Evolutionary conservation across 768 basidiomycete species (phyloP), one percentile per base, ranked within the genome.

Genomic region (Pleurotus tuber-regium): DNA sequence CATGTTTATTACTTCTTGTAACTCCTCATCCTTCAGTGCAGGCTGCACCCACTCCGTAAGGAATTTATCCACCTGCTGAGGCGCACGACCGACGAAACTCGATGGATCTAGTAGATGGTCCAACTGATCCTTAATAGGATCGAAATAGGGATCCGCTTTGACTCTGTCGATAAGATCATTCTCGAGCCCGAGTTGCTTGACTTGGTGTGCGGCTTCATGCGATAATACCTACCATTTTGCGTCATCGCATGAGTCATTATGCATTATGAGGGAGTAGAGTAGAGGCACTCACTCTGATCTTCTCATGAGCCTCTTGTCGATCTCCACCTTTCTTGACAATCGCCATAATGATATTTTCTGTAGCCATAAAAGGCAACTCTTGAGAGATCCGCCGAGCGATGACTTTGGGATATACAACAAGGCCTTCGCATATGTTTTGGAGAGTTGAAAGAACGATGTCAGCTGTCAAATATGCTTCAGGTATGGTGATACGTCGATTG

Each of bases 321-420:
- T 98, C 95, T 1, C 95, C 96, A 18, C 92, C 92, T 43, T 82
- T 84, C 70, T 91, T 97, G 56, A 98, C 97, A 36, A 99, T 83
- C 1, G 93, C 93, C 97, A 99, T 98, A 71, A 98, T 98, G 70
- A 99, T 80, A 68, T 99, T 99, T 70, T 99, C 97, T 1, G 97
- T 99, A 3, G 96, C 94, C 97, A 99, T 98, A 80, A 98, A 98
- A 1, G 97, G 97, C 28, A 99, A 79, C 67, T 99, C 97, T 67
- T 98, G 92, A 2, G 84, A 69, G 66, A 99, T 95, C 30, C 92
- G 85, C 35, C 93, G 83, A 8, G 80, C 91, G 57, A 99, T 98
- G 54, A 99, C 96, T 66, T 83, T 87, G 8, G 97, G 97, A 68
- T 98, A 98, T 50, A 99, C 95, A n/a, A 98, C 94, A n/a, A 99